Percentiles rank a stretch among this genome's conserved stretches.
Evolutionary conservation across 129 eudicot species (phyloP).

Genomic region (Solidago caesia): DNA sequence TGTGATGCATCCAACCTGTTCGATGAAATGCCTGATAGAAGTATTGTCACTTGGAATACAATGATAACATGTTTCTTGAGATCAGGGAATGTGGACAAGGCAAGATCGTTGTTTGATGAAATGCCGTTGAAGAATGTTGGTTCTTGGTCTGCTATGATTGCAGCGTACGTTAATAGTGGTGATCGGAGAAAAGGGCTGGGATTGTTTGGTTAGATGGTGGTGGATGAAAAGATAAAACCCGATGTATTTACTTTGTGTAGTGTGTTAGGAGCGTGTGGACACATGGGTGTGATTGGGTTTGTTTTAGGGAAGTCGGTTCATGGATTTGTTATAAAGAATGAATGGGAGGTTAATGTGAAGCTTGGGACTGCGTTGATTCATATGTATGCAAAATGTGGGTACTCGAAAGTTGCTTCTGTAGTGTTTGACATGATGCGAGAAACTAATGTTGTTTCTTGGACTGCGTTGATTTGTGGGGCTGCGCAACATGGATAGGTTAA

Average conservation of each 20-base stretch:
- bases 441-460: constrained; percentile 51
- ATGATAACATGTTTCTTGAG: constrained; percentile 54
- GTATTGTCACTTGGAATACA: constrained; percentile 58
- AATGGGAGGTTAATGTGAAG: constrained; percentile 46
- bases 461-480: no score
- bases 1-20: constrained; percentile 47
- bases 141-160: constrained; percentile 64
- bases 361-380: constrained; percentile 57
- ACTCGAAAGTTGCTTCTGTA: constrained; percentile 40
- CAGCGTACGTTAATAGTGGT: constrained; percentile 37
- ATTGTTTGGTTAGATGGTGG: no score
- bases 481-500: constrained; percentile 49
- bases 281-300: constrained; percentile 48
- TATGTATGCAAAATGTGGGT: constrained; percentile 70
- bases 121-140: constrained; percentile 47
- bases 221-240: constrained; percentile 41
- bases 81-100: constrained; percentile 35
- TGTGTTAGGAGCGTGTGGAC: constrained; percentile 44
- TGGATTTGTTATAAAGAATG: constrained; percentile 45
- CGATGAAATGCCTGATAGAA: constrained; percentile 68
- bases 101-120: constrained; percentile 43
- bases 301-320: constrained; percentile 54
- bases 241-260: no score
- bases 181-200: constrained; percentile 35
- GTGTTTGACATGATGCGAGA: constrained; percentile 47